Conservation (phyloP, 192 early-diverging fungal species). For the Coemansia sp. region DNA sequence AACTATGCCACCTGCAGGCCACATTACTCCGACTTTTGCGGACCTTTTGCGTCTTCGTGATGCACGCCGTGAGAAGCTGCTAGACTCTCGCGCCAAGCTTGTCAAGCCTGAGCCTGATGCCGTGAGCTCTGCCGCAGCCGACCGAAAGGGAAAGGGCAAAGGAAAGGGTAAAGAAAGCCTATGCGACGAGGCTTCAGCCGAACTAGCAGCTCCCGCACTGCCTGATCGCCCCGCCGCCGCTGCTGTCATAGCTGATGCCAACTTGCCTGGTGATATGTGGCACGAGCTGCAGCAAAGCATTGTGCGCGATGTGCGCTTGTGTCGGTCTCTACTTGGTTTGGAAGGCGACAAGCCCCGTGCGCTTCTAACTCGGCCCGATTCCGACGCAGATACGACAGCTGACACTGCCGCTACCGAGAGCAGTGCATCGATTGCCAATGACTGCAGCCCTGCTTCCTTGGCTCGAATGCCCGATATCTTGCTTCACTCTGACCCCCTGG, state of each 20-base stretch:
- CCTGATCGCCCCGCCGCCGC: neutral
- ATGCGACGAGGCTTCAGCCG: neutral
- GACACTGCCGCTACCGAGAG: neutral
- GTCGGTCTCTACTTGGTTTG: slow-evolving; percentile 22
- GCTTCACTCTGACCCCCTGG: slow-evolving; percentile 29
- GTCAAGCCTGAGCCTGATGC: neutral
- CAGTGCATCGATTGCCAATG: neutral
- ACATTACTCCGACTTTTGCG: slow-evolving; percentile 33
- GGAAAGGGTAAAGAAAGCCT: slow-evolving; percentile 32
- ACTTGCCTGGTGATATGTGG: neutral
- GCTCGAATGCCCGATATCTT: slow-evolving; percentile 40
- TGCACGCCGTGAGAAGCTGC: slow-evolving; percentile 43
- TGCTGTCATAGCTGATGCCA: neutral
- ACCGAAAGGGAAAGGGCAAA: slow-evolving; percentile 22
- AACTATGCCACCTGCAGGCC: slow-evolving; percentile 1
- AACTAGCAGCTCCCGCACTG: neutral
- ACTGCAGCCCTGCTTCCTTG: neutral
- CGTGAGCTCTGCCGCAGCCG: slow-evolving; percentile 2
- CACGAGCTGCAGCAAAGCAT: slow-evolving; percentile 32
- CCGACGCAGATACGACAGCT: neutral
- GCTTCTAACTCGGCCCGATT: neutral
- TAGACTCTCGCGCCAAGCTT: slow-evolving; percentile 36
- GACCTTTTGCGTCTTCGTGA: slow-evolving; percentile 52
- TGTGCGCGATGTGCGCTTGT: slow-evolving; percentile 25
- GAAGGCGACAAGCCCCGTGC: neutral